A percentile compares a stretch with the other conserved stretches of the same genome.
These are phyloP conservation scores for Lepidopterella palustris DNA, from an alignment of 495 filamentous ascomycete genomes.

Conservation along the genomic window DNA sequence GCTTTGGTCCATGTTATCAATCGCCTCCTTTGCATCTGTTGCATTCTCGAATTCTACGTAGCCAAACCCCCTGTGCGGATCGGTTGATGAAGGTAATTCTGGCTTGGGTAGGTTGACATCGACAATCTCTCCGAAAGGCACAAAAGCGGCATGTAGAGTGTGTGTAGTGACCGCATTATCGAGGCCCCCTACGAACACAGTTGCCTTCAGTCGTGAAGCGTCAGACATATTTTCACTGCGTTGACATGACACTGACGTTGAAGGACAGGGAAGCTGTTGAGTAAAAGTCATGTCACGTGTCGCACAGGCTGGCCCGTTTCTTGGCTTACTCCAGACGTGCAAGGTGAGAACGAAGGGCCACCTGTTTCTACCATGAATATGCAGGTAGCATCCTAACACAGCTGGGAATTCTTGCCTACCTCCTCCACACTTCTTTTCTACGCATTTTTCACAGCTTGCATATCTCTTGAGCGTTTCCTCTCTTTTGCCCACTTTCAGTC, in stretches of 20 bases:
- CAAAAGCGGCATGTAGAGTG: slow-evolving; percentile 80
- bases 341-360: neutral
- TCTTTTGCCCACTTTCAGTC: slow-evolving; percentile 24
- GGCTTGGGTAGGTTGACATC: slow-evolving; percentile 86
- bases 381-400: neutral
- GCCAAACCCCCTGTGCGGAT: slow-evolving; percentile 85
- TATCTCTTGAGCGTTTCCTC: slow-evolving; percentile 5
- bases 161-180: slow-evolving; percentile 66
- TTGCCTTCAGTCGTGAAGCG: slow-evolving; percentile 75
- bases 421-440: neutral
- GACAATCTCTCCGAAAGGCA: slow-evolving; percentile 91
- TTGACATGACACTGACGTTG: neutral
- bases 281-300: slow-evolving; percentile 6
- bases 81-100: slow-evolving; percentile 58
- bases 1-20: slow-evolving; percentile 98
- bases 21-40: slow-evolving; percentile 85
- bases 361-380: neutral
- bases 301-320: neutral
- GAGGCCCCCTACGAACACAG: slow-evolving; percentile 85
- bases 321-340: neutral
- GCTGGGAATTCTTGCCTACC: neutral
- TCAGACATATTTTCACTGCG: slow-evolving; percentile 58
- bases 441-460: neutral
- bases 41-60: slow-evolving; percentile 90
- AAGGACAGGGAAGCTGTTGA: neutral